Base-by-base conservation (phyloP, 495 filamentous ascomycete genomes). In the Trichoderma erinaceum region DNA sequence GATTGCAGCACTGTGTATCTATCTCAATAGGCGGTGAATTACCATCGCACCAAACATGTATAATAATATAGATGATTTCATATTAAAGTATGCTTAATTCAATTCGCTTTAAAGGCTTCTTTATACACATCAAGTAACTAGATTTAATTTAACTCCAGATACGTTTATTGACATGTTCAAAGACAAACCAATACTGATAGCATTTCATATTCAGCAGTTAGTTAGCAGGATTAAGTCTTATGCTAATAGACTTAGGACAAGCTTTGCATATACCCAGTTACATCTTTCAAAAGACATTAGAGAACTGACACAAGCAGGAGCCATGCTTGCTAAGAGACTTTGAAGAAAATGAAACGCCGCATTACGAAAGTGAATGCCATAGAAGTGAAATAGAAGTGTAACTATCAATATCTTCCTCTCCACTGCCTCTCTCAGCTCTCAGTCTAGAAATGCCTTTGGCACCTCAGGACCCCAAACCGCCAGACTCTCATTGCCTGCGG, bases 401-500 rank as follows among this genome's bases (percentile, higher is more conserved):
- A 44, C 15, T 12, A 44, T 2, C 41, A 7, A 44, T 44, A 44
- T 44, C 15, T 6, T 44, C 41, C 15, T 44, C 10, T 6, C 6
- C 41, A 7, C 41, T 44, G 41, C 41, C 41, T 13, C 48, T n/a
- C 18, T 18, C 21, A 52, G n/a, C 48, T n/a, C 18, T 18, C 21
- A 52, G n/a, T 52, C 48, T 21, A 52, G n/a, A 52, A 52, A 52
- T n/a, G 48, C 25, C 61, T 64, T 3, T 12, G 69, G 69, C 63
- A 70, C 69, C 43, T 71, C 71, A 0, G 71, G 71, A 64, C 76
- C 75, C 76, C 76, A 78, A 29, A 78, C 73, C 66, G 74, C 70
- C 52, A 78, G 52, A 35, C 69, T 66, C 43, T 43, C 63, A 10
- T 67, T 77, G 18, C 77, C 81, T n/a, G 48, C 48, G 2, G 48